Percentiles rank a stretch among this genome's conserved stretches.
Conservation (phyloP, 2,329 filamentous ascomycete species). For the Pseudogymnoascus pannorum region DNA sequence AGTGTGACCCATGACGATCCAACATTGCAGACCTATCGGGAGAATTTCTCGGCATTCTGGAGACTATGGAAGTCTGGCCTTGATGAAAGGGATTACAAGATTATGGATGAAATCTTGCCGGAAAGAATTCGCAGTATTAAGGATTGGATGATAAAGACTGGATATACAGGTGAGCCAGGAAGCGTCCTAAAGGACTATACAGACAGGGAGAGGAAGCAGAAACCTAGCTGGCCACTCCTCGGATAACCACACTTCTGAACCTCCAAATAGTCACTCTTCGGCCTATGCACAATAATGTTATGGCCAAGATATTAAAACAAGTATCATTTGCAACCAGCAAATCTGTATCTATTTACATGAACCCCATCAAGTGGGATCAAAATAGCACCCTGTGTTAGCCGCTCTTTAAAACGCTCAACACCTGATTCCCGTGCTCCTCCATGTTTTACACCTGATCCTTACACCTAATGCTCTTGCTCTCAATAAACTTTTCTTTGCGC, state of each 20-base stretch:
- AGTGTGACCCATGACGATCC: conserved; percentile 16
- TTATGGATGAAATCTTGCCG: conserved; percentile 20
- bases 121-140: conserved; percentile 14
- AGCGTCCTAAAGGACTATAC: conserved; percentile 15
- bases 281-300: too few species aligned
- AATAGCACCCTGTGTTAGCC: conserved; percentile 5
- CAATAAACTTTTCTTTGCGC: neutral
- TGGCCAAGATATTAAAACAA: neutral
- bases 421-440: neutral
- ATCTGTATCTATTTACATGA: conserved; percentile 1
- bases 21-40: conserved; percentile 12
- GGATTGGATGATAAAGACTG: conserved; percentile 16
- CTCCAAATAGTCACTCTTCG: too few species aligned
- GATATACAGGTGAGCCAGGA: conserved; percentile 15
- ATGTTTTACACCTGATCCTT: neutral
- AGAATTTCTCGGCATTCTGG: conserved; percentile 16
- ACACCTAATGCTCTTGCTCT: neutral
- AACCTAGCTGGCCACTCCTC: neutral
- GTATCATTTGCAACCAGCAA: neutral
- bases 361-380: neutral
- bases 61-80: conserved; percentile 13
- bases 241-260: neutral
- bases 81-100: conserved; percentile 11
- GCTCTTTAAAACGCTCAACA: conserved; percentile 2
- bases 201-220: neutral